Evolutionary conservation across 2,329 filamentous ascomycete species (phyloP).

Genomic region (Ophiostoma piceae): DNA sequence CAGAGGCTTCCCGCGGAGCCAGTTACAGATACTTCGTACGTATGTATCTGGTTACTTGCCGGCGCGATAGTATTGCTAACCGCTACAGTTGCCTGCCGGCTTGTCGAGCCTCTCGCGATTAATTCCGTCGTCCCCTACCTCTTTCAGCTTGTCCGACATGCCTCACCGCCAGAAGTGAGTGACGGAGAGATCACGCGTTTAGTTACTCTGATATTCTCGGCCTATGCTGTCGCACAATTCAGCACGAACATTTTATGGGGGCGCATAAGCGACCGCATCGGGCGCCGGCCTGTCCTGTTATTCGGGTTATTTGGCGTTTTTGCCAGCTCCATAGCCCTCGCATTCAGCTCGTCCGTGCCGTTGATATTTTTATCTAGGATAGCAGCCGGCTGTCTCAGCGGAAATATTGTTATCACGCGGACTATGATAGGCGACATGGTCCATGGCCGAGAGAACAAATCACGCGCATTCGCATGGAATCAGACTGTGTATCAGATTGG

Average conservation of each 20-base stretch:
- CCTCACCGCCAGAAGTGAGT: neutral
- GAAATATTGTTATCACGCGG: conserved; percentile 1
- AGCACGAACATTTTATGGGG: neutral
- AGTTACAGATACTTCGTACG: neutral
- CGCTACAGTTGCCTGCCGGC: neutral
- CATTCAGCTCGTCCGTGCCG: neutral
- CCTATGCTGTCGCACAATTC: neutral
- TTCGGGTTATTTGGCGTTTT: neutral
- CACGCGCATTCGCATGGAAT: conserved; percentile 6
- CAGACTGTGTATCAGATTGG: conserved; percentile 7
- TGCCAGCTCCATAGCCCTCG: neutral
- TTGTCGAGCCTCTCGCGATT: neutral
- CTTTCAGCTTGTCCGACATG: neutral
- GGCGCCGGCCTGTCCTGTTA: neutral
- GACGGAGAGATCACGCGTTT: neutral
- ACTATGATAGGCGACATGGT: conserved; percentile 12
- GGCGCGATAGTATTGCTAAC: neutral
- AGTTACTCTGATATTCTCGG: neutral
- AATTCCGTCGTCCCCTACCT: neutral
- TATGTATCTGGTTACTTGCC: neutral
- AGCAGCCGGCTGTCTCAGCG: neutral
- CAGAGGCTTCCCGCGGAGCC: neutral
- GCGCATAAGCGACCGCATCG: neutral
- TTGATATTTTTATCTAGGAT: neutral
- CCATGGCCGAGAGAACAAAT: neutral